These are phyloP conservation scores for Fusarium phyllophilum DNA, from an alignment of 2,329 filamentous ascomycete genomes.

Conservation along the genomic window DNA sequence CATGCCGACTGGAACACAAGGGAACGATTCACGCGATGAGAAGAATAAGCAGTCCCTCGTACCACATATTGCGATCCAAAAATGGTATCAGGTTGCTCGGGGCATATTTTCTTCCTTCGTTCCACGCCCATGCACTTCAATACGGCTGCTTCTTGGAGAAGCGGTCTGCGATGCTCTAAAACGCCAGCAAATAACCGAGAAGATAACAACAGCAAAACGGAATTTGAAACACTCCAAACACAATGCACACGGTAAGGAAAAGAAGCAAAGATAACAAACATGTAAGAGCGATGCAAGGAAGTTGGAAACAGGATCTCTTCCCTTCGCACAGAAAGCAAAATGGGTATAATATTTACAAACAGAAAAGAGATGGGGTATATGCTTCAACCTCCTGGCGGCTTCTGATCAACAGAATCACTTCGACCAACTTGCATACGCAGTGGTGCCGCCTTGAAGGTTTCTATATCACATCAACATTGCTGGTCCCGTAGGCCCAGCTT, in stretches of 20 bases:
- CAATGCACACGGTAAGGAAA: neutral
- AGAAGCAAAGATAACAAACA: neutral
- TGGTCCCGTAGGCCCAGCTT: neutral
- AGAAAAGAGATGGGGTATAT: constrained; percentile 4
- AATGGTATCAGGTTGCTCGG: neutral
- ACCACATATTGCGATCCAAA: neutral
- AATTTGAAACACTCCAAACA: neutral
- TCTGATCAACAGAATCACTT: constrained; percentile 2
- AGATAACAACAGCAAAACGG: neutral
- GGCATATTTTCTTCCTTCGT: neutral
- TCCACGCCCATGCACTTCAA: neutral
- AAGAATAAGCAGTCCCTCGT: neutral
- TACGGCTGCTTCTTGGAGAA: neutral
- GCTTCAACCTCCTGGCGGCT: neutral
- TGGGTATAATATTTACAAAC: neutral
- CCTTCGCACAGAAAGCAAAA: neutral
- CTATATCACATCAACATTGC: neutral
- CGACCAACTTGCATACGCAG: neutral
- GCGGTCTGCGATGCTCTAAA: neutral
- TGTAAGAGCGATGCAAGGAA: neutral
- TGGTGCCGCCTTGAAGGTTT: neutral
- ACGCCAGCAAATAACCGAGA: neutral
- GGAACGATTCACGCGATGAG: neutral
- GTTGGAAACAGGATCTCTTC: neutral
- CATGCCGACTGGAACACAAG: neutral